Conservation (phyloP, 2,329 filamentous ascomycete species). For the Aspergillus floridensis region DNA sequence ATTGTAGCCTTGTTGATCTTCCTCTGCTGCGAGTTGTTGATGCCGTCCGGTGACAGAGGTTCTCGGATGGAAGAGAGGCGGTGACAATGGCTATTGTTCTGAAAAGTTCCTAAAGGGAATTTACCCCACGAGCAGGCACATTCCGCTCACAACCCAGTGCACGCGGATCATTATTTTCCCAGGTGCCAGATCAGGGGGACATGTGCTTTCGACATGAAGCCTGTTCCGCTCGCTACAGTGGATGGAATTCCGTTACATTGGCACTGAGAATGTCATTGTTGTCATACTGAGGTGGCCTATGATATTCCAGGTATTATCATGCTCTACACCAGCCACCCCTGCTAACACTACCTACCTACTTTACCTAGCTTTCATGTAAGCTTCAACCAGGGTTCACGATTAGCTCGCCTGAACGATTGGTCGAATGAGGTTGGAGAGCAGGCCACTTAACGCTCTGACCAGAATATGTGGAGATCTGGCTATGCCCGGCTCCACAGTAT, state of each 20-base stretch:
- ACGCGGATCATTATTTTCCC: background rate
- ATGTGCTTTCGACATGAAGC: background rate
- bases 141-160: background rate
- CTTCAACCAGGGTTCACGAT: background rate
- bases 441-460: background rate
- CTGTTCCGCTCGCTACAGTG: background rate
- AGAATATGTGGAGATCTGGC: background rate
- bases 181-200: background rate
- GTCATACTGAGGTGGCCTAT: background rate
- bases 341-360: too few relatives aligned
- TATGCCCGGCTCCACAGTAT: background rate
- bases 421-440: background rate
- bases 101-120: background rate
- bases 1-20: background rate
- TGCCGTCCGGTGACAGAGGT: background rate
- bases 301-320: background rate
- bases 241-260: background rate
- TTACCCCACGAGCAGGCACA: background rate
- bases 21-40: background rate
- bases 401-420: background rate
- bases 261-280: background rate
- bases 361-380: background rate
- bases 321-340: background rate
- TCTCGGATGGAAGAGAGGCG: too few relatives aligned
- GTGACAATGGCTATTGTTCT: too few relatives aligned